Evolutionary conservation across 805 yeast species (phyloP), one percentile per base, ranked within the genome.

Genomic region (Ogataea methylovora): DNA sequence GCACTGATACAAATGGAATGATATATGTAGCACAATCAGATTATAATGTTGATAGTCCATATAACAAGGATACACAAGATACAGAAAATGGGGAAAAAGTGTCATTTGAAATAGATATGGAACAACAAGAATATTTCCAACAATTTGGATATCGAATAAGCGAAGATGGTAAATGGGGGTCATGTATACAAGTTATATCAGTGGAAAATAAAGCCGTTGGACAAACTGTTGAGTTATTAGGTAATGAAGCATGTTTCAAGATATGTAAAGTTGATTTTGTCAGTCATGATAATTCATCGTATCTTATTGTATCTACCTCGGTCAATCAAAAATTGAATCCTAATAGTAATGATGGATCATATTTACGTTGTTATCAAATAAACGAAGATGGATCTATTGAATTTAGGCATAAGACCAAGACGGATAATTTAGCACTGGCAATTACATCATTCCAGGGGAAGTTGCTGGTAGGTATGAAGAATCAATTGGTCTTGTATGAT

Each of bases 341-440:
- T 1, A 47, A 34, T 28, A 23, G 42, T 8, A 41, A 42, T 30
- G 25, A 26, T 2, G 53, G 44, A 9, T 48, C 52, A 28, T 63
- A 37, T 41, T 40, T 73, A 27, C 51, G 61, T 39, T 52, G 67
- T 3, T 73, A 60, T 47, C 50, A 45, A 18, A 49, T 71, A 6
- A 38, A 35, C 13, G 41, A 39, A 6, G 65, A 65, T 19, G 56
- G 65, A n/a, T 43, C 54, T 2, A 38, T 84, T 17, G 51, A 59
- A 21, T 61, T 74, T 21, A 44, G 79, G 4, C 92, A 88, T 53
- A 63, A 63, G 35, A 86, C 96, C 0, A 49, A 55, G 11, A 56
- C 80, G 0, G 76, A 72, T 4, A 59, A 48, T 6, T 58, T 63
- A 2, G 73, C 76, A 0, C 41, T 64, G 20, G 63, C 82, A 0